phyloP scores from a whole-genome alignment of 1,139 yeast species.

The Candida smagusa region DNA sequence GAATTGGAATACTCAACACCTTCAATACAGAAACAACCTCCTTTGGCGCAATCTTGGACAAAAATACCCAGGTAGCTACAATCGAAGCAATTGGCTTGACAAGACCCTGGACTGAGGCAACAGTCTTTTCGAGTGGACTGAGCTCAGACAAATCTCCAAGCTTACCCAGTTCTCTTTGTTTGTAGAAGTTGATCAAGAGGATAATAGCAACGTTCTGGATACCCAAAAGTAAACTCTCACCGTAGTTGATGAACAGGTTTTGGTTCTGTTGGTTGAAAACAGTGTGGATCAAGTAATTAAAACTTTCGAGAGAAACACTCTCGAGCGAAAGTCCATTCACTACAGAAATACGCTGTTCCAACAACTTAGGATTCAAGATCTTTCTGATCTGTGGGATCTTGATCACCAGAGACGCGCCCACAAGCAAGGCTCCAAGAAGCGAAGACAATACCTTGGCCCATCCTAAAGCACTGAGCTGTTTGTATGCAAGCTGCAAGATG shows the following conservation, averaged over 20 bases:
- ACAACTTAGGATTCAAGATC: constrained; percentile 28
- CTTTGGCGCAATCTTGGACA: constrained; percentile 33
- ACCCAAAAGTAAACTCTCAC: constrained; percentile 41
- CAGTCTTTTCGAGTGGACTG: constrained; percentile 14
- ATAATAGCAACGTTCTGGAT: constrained; percentile 39
- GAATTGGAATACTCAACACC: constrained; percentile 51
- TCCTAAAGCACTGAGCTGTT: constrained; percentile 36
- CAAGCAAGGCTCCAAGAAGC: constrained; percentile 34
- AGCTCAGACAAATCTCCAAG: constrained; percentile 11
- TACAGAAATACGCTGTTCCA: constrained; percentile 28
- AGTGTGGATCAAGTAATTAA: constrained; percentile 40
- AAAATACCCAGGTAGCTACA: constrained; percentile 25
- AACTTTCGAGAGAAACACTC: constrained; percentile 36
- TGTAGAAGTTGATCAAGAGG: constrained; percentile 36
- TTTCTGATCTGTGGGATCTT: constrained; percentile 44
- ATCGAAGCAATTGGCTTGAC: constrained; percentile 28
- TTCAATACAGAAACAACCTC: constrained; percentile 37
- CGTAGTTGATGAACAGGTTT: constrained; percentile 39
- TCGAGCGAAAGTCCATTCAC: constrained; percentile 39
- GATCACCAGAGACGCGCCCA: constrained; percentile 40
- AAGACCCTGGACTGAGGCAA: constrained; percentile 4
- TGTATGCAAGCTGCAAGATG: constrained; percentile 38
- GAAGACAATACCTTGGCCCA: constrained; percentile 34
- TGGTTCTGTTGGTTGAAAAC: constrained; percentile 36
- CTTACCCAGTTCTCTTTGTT: constrained; percentile 21